These are phyloP conservation scores for Fragaria iinumae DNA, from an alignment of 306 rosid genomes.

Conservation along the genomic window DNA sequence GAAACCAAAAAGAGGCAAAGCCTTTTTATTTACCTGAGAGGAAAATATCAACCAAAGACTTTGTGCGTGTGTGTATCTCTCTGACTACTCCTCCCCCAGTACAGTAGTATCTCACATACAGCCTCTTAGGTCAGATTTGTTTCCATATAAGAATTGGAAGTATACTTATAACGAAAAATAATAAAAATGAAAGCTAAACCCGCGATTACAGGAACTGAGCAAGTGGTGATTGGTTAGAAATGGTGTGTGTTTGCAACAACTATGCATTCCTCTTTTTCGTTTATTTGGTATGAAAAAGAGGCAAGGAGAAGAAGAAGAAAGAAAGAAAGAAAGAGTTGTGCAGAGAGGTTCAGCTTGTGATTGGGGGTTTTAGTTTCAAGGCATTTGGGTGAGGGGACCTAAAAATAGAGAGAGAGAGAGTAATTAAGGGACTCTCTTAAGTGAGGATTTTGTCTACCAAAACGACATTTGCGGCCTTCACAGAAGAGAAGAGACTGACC, in stretches of 20 bases:
- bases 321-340: not conserved
- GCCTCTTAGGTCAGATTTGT: conserved; percentile 1
- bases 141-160: not conserved
- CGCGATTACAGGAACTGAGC: conserved; percentile 11
- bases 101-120: not conserved
- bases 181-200: not conserved
- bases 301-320: not conserved
- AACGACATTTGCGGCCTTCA: conserved; percentile 15
- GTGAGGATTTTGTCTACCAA: conserved; percentile 9
- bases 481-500: conserved; percentile 19
- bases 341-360: conserved; percentile 14
- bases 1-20: not conserved
- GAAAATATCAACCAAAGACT: conserved; percentile 3
- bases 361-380: conserved; percentile 10
- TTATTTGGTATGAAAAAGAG: not conserved
- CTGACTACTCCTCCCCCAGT: conserved; percentile 5
- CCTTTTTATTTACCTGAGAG: conserved; percentile 12
- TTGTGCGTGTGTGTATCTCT: not conserved
- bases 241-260: not conserved
- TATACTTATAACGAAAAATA: not conserved
- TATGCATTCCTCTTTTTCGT: conserved; percentile 1
- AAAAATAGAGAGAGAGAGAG: conserved; percentile 4
- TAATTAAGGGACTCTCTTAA: not conserved
- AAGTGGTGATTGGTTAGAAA: not conserved
- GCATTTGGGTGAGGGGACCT: not conserved